These are phyloP conservation scores for Geum urbanum DNA, from an alignment of 306 rosid genomes.

Conservation along the genomic window DNA sequence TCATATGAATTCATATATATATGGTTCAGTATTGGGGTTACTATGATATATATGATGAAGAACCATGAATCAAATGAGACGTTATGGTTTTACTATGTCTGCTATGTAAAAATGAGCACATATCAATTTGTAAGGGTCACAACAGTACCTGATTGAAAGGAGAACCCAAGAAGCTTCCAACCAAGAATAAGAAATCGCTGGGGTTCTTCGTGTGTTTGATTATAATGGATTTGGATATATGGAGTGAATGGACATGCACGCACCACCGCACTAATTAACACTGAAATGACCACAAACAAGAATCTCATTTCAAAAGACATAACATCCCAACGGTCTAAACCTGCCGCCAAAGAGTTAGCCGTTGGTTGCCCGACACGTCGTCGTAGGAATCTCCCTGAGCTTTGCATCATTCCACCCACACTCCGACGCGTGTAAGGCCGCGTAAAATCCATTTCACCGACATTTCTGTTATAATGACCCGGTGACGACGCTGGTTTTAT, in stretches of 20 bases:
- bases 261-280: neutral
- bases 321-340: neutral
- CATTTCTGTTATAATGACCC: neutral
- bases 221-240: neutral
- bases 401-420: neutral
- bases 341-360: constrained; percentile 11
- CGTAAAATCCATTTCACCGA: neutral
- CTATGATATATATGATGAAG: too few species aligned
- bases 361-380: neutral
- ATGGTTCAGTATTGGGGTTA: too few species aligned
- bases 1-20: too few species aligned
- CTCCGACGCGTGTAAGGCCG: neutral
- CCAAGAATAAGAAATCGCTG: neutral
- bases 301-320: neutral
- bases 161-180: neutral
- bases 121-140: too few species aligned
- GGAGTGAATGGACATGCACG: neutral
- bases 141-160: neutral
- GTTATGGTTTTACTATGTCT: too few species aligned
- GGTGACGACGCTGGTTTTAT: neutral
- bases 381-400: neutral
- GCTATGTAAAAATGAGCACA: too few species aligned
- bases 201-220: neutral
- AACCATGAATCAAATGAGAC: too few species aligned
- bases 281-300: neutral